A percentile compares a stretch with the other conserved stretches of the same genome.
Conservation (phyloP, 768 basidiomycete species). For the Tulasnella sp. region DNA sequence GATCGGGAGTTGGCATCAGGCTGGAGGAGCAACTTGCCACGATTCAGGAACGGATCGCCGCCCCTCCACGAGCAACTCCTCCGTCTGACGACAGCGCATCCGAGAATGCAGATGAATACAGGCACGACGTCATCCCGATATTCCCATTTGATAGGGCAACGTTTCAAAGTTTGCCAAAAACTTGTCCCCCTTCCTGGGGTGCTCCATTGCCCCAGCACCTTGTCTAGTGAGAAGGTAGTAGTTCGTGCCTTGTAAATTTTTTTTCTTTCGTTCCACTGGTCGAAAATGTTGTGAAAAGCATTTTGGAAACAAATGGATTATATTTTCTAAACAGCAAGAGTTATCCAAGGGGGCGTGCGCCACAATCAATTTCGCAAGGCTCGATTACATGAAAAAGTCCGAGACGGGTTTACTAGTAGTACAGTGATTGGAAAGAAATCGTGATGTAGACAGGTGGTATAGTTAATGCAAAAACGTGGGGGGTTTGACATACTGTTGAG, state of each 20-base stretch:
- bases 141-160: slow-evolving; percentile 17
- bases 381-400: not conserved
- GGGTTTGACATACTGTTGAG: not conserved
- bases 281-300: not conserved
- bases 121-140: slow-evolving; percentile 4
- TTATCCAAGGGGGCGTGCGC: not conserved
- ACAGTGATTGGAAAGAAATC: not conserved
- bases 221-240: not conserved
- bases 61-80: not conserved
- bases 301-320: not conserved
- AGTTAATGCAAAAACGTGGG: not conserved
- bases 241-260: not conserved
- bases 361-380: not conserved
- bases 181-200: not conserved
- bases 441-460: not conserved
- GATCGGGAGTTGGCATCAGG: slow-evolving; percentile 10
- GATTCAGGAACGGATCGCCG: slow-evolving; percentile 2
- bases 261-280: not conserved
- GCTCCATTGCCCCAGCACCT: not conserved
- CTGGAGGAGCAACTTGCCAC: slow-evolving; percentile 16
- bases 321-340: not conserved
- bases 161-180: not conserved
- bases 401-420: not conserved
- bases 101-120: not conserved
- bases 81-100: not conserved